Conservation (phyloP, 768 basidiomycete genomes). For the Pluteus cervinus region DNA sequence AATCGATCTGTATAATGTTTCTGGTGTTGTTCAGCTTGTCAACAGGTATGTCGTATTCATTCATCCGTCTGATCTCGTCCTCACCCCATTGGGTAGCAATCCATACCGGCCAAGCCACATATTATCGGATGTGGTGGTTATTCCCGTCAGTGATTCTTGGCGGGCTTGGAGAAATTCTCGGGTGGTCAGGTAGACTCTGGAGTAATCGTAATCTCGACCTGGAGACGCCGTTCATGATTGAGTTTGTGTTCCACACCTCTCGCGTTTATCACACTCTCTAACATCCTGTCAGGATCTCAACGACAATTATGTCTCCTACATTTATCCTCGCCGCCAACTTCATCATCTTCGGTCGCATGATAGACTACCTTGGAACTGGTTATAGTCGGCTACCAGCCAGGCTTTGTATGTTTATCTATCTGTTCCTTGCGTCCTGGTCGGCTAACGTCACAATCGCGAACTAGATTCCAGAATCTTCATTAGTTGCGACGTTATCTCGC, state of each 20-base stretch:
- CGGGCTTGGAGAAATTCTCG: slow-evolving; percentile 43
- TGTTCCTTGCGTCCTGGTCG: no score
- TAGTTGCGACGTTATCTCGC: slow-evolving; percentile 52
- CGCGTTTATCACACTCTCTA: not conserved
- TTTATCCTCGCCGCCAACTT: slow-evolving; percentile 54
- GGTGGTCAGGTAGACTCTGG: slow-evolving; percentile 54
- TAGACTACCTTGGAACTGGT: slow-evolving; percentile 40
- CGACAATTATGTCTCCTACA: slow-evolving; percentile 48
- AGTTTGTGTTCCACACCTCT: no score
- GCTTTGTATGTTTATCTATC: slow-evolving; percentile 10
- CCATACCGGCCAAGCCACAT: slow-evolving; percentile 39
- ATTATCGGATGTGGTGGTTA: slow-evolving; percentile 46
- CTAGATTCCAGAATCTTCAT: no score
- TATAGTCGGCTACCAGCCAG: slow-evolving; percentile 28
- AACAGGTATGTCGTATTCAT: slow-evolving; percentile 22
- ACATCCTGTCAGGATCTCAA: slow-evolving; percentile 23
- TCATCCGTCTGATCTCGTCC: not conserved
- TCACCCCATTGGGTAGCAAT: slow-evolving; percentile 22
- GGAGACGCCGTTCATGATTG: slow-evolving; percentile 28
- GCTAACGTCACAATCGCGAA: no score
- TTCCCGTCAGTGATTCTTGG: slow-evolving; percentile 41
- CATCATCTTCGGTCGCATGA: slow-evolving; percentile 43
- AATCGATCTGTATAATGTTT: no score
- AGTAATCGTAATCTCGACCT: slow-evolving; percentile 25
- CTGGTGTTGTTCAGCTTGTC: no score